Conservation (phyloP, 768 basidiomycete species). For the Tylopilus plumbeoviolaceoides region DNA sequence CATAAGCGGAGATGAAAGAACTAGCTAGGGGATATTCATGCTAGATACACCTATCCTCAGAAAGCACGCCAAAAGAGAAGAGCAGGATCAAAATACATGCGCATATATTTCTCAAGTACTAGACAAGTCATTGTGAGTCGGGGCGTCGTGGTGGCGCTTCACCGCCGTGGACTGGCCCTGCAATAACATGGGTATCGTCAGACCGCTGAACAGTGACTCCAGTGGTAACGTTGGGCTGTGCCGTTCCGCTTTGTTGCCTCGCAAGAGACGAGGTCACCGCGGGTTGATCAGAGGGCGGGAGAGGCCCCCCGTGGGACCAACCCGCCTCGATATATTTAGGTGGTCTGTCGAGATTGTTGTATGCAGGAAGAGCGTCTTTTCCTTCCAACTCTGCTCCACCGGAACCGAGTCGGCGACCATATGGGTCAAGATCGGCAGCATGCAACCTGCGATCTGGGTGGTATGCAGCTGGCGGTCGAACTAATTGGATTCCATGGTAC, state of each 20-base stretch:
- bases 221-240: neutral
- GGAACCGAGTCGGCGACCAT: conserved; percentile 35
- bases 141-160: neutral
- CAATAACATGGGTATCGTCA: conserved; percentile 1
- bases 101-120: conserved; percentile 4
- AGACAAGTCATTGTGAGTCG: neutral
- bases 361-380: conserved; percentile 48
- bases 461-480: conserved; percentile 20
- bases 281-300: neutral
- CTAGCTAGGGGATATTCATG: neutral
- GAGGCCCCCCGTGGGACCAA: conserved; percentile 3
- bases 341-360: conserved; percentile 42
- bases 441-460: conserved; percentile 23
- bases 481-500: conserved; percentile 15
- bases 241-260: conserved; percentile 1
- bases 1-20: neutral
- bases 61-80: neutral
- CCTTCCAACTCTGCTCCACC: conserved; percentile 34
- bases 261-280: neutral
- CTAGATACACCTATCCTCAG: neutral
- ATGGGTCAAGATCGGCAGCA: conserved; percentile 37
- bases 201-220: neutral
- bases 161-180: neutral
- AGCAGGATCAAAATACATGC: neutral
- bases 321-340: conserved; percentile 39